A percentile compares a stretch with the other conserved stretches of the same genome.
Conservation (phyloP, 1,139 yeast genomes). For the Blastobotrys elegans region DNA sequence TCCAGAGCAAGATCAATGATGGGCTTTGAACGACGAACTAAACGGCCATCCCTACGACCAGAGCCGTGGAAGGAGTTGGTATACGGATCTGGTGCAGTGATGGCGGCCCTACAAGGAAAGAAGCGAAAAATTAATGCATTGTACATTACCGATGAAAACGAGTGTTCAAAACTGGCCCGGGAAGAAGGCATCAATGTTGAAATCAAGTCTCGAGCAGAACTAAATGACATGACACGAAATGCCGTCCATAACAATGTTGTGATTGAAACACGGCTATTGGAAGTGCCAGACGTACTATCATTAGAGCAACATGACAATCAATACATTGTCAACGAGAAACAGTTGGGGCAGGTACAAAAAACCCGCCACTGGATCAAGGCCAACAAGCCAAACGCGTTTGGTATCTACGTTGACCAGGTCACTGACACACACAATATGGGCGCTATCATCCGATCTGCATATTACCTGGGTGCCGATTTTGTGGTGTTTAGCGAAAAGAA, state of each 20-base stretch:
- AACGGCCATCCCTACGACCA: slow-evolving; percentile 10
- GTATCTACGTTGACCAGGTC: slow-evolving; percentile 72
- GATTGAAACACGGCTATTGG: slow-evolving; percentile 58
- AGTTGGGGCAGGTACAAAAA: neutral
- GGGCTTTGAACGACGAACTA: neutral
- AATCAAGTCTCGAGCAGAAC: slow-evolving; percentile 43
- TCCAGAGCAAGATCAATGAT: neutral
- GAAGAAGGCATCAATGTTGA: slow-evolving; percentile 21
- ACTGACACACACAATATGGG: slow-evolving; percentile 92
- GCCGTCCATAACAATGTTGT: slow-evolving; percentile 85
- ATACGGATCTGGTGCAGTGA: slow-evolving; percentile 72
- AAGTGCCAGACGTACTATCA: slow-evolving; percentile 38
- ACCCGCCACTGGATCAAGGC: slow-evolving; percentile 12
- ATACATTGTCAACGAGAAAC: neutral
- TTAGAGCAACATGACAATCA: neutral
- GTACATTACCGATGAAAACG: slow-evolving; percentile 40
- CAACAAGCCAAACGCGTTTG: slow-evolving; percentile 51
- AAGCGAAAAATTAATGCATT: slow-evolving; percentile 45
- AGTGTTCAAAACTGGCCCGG: slow-evolving; percentile 22
- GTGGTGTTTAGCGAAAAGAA: slow-evolving; percentile 65
- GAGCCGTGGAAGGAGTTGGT: slow-evolving; percentile 59
- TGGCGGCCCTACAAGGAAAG: slow-evolving; percentile 58
- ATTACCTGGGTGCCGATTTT: slow-evolving; percentile 80
- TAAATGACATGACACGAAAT: slow-evolving; percentile 57
- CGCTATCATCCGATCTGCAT: slow-evolving; percentile 77